Percentiles rank a stretch among this genome's conserved stretches.
Evolutionary conservation across 2,329 filamentous ascomycete species (phyloP).

Genomic region (Bipolaris oryzae): DNA sequence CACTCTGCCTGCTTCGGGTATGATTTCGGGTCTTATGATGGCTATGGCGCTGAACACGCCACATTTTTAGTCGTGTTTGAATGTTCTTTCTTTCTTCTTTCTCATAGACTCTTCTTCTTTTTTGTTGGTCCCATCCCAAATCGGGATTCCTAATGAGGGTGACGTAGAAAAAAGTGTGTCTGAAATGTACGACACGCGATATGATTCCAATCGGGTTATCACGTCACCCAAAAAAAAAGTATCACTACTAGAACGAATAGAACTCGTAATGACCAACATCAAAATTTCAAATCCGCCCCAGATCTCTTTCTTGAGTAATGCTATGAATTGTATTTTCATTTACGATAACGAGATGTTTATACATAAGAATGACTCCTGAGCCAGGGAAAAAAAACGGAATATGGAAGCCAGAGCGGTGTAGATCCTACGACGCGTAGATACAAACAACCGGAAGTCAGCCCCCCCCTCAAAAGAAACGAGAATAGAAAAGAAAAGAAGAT

Average conservation of each 20-base stretch:
- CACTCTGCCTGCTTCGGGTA: slow-evolving; percentile 51
- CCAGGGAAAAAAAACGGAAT: background rate
- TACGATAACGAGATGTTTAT: background rate
- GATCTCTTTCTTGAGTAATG: background rate
- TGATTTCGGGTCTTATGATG: slow-evolving; percentile 50
- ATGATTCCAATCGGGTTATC: slow-evolving; percentile 10
- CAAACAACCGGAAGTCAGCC: too few relatives aligned
- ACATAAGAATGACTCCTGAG: background rate
- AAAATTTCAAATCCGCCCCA: too few relatives aligned
- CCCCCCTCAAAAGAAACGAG: too few relatives aligned
- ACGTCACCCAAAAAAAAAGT: too few relatives aligned
- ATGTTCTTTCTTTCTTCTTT: background rate
- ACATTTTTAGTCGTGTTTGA: slow-evolving; percentile 32
- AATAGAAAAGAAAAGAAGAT: too few relatives aligned
- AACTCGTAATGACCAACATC: background rate
- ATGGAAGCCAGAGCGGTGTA: background rate
- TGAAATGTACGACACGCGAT: background rate
- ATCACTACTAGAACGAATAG: background rate
- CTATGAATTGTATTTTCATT: background rate
- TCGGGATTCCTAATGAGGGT: too few relatives aligned
- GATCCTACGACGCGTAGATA: too few relatives aligned
- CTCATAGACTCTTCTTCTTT: background rate
- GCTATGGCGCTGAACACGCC: slow-evolving; percentile 53
- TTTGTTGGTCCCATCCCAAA: too few relatives aligned
- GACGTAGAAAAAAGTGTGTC: background rate